phyloP scores from a whole-genome alignment of 352 stramenopile genomes.

The Pythium coloratum region DNA sequence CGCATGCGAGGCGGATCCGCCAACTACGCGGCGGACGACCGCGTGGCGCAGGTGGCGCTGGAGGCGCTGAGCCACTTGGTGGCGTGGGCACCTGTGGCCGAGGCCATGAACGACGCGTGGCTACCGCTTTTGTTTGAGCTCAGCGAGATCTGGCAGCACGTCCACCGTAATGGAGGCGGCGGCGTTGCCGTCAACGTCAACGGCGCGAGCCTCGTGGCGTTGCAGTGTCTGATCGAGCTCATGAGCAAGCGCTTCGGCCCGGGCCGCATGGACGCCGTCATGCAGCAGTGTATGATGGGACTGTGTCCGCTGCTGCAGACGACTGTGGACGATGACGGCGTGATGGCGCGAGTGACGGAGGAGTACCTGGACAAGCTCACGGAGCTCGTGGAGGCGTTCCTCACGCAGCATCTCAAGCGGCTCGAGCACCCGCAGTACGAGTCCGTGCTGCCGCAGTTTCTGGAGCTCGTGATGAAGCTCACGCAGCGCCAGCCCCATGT shows the following conservation, averaged over 20 bases:
- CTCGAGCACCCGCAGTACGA: slow-evolving; percentile 58
- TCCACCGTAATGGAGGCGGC: slow-evolving; percentile 11
- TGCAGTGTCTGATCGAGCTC: slow-evolving; percentile 63
- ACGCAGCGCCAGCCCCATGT: slow-evolving; percentile 75
- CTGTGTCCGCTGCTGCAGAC: slow-evolving; percentile 65
- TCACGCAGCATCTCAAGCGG: slow-evolving; percentile 75
- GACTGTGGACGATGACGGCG: slow-evolving; percentile 47
- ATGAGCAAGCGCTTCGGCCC: slow-evolving; percentile 67
- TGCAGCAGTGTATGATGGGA: slow-evolving; percentile 51
- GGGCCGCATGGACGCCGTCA: slow-evolving; percentile 40
- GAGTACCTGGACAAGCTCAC: slow-evolving; percentile 77
- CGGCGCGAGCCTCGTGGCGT: slow-evolving; percentile 47
- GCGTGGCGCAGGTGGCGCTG: slow-evolving; percentile 48
- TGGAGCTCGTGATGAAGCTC: slow-evolving; percentile 57
- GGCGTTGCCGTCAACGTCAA: slow-evolving; percentile 15
- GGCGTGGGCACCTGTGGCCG: slow-evolving; percentile 40
- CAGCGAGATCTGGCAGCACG: slow-evolving; percentile 30
- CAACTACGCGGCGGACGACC: slow-evolving; percentile 24
- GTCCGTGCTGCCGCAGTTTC: slow-evolving; percentile 48
- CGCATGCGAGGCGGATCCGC: slow-evolving; percentile 26
- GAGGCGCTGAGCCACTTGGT: slow-evolving; percentile 55
- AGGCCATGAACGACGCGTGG: slow-evolving; percentile 51
- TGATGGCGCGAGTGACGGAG: slow-evolving; percentile 47
- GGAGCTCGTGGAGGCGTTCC: slow-evolving; percentile 69
- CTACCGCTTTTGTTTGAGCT: slow-evolving; percentile 65